phyloP scores from a whole-genome alignment of 2,329 filamentous ascomycete genomes.

The Aureobasidium leucospermi region DNA sequence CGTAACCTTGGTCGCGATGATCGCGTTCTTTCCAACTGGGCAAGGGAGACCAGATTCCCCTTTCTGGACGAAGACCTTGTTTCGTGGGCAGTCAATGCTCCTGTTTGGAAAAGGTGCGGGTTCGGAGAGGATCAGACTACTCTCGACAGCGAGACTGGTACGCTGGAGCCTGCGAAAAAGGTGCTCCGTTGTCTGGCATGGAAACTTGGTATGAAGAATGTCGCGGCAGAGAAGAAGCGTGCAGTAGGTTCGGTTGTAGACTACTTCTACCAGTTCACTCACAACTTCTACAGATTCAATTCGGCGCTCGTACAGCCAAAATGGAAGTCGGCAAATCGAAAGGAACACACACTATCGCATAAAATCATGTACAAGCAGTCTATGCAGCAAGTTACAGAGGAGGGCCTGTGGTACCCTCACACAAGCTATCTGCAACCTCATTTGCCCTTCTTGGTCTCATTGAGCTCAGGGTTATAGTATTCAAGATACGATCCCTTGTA shows the following conservation, averaged over 20 bases:
- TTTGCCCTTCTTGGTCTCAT: conserved; percentile 8
- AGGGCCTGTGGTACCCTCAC: no score
- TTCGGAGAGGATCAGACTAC: conserved; percentile 44
- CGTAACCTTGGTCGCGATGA: conserved; percentile 95
- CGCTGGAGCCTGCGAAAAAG: conserved; percentile 71
- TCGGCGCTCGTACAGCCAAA: conserved; percentile 37
- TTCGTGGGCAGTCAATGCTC: conserved; percentile 65
- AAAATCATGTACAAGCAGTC: neutral
- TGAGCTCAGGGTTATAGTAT: conserved; percentile 16
- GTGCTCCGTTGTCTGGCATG: conserved; percentile 70
- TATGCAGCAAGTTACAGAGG: no score
- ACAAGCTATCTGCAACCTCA: neutral
- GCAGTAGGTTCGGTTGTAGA: conserved; percentile 52
- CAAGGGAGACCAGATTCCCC: conserved; percentile 81
- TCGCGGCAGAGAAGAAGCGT: conserved; percentile 84
- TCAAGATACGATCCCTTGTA: conserved; percentile 15
- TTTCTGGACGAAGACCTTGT: conserved; percentile 84
- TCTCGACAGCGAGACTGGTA: conserved; percentile 20
- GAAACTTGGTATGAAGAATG: conserved; percentile 61
- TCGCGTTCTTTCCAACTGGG: conserved; percentile 81
- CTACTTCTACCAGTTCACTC: neutral
- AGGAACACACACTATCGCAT: conserved; percentile 37
- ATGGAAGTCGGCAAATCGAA: conserved; percentile 44
- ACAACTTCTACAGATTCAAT: conserved; percentile 32
- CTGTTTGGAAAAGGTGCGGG: conserved; percentile 81